These are phyloP conservation scores for Fusarium multiceps DNA, from an alignment of 2,329 filamentous ascomycete species.

Conservation along the genomic window DNA sequence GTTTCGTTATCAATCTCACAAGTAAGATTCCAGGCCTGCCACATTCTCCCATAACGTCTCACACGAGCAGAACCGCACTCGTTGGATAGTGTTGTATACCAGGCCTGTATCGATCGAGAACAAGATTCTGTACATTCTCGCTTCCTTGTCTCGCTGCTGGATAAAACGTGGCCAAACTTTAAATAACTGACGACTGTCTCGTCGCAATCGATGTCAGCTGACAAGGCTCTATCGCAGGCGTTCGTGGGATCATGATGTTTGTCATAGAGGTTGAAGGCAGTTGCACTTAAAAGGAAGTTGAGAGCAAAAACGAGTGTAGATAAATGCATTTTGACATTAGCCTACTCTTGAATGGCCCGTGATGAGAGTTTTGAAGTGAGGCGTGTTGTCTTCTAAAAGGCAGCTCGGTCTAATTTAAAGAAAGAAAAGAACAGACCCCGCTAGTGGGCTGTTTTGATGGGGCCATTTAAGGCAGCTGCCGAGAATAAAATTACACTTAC, in stretches of 20 bases:
- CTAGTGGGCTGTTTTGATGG: not conserved
- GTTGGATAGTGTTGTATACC: not conserved
- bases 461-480: not conserved
- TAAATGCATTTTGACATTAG: not conserved
- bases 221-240: not conserved
- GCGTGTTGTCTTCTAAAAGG: not conserved
- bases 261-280: not conserved
- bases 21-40: not conserved
- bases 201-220: not conserved
- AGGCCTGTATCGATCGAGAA: not conserved
- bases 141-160: not conserved
- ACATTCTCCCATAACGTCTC: not conserved
- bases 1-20: fast-evolving
- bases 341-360: fast-evolving
- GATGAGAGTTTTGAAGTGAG: too few species aligned
- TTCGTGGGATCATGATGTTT: not conserved
- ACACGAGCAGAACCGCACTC: not conserved
- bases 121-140: fast-evolving
- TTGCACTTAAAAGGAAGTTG: fast-evolving
- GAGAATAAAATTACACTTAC: not conserved
- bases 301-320: fast-evolving
- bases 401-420: not conserved
- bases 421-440: not conserved
- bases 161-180: not conserved
- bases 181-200: not conserved